Percentiles rank a stretch among this genome's conserved stretches.
Evolutionary conservation across 192 early-diverging fungal genomes (phyloP).

Genomic region (Piromyces finnis): DNA sequence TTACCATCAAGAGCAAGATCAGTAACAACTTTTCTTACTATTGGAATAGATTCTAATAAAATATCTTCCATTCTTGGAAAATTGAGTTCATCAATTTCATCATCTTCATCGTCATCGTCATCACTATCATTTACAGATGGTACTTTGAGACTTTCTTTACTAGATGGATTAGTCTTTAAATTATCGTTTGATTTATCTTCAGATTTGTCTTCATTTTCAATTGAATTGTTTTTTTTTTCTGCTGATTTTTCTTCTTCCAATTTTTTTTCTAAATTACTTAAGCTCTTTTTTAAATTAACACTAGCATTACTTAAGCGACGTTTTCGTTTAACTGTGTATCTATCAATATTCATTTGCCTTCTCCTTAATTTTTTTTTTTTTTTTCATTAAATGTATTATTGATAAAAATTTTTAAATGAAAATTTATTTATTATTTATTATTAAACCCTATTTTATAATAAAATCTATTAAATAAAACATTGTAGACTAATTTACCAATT

Average conservation of each 20-base stretch:
- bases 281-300: background rate
- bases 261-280: background rate
- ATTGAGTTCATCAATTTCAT: slow-evolving; percentile 38
- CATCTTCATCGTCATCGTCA: background rate
- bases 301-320: background rate
- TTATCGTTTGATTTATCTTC: slow-evolving; percentile 27
- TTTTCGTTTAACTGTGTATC: background rate
- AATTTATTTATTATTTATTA: no score
- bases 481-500: slow-evolving; percentile 68
- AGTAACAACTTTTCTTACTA: slow-evolving; percentile 57
- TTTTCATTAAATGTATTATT: no score
- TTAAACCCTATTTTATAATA: no score
- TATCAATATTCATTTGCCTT: background rate
- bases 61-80: slow-evolving; percentile 56
- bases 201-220: slow-evolving; percentile 29
- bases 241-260: background rate
- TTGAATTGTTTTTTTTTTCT: slow-evolving; percentile 12
- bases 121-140: slow-evolving; percentile 16
- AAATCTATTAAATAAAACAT: no score
- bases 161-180: background rate
- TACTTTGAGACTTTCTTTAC: no score
- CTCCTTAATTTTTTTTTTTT: slow-evolving; percentile 13
- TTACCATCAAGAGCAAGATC: slow-evolving; percentile 71
- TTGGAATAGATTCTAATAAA: slow-evolving; percentile 61
- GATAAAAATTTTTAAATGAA: no score